Evolutionary conservation across 2,329 filamentous ascomycete genomes (phyloP).

Genomic region (Nectriaceae sp.): DNA sequence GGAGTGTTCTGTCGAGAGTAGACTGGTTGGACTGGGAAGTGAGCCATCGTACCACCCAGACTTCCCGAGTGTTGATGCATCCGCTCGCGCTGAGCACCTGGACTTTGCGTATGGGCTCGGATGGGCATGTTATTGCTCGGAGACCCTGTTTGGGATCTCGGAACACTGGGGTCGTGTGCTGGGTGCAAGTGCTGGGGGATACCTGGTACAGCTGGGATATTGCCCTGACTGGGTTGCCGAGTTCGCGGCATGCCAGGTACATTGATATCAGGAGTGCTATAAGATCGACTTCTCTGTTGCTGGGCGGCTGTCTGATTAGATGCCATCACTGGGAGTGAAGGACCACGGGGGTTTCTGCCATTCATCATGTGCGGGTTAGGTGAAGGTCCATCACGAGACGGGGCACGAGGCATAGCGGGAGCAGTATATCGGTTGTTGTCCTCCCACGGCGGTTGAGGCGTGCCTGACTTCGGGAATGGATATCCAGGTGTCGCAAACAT

Average conservation of each 20-base stretch:
- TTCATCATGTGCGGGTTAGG: constrained; percentile 65
- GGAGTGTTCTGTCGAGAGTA: constrained; percentile 51
- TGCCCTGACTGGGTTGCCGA: constrained; percentile 54
- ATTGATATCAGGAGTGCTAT: constrained; percentile 94
- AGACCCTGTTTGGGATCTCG: constrained; percentile 80
- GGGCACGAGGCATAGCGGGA: constrained; percentile 78
- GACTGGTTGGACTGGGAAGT: constrained; percentile 58
- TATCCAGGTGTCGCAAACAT: constrained; percentile 62
- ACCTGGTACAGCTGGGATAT: constrained; percentile 72
- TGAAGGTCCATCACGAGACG: constrained; percentile 75
- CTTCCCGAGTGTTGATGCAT: constrained; percentile 50
- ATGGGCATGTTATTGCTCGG: constrained; percentile 70
- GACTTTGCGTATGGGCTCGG: constrained; percentile 70
- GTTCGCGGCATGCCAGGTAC: constrained; percentile 61
- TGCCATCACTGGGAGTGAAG: constrained; percentile 75
- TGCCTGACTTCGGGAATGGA: constrained; percentile 71
- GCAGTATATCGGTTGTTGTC: constrained; percentile 86
- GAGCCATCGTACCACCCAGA: constrained; percentile 53
- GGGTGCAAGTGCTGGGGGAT: constrained; percentile 71
- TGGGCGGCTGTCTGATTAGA: constrained; percentile 57
- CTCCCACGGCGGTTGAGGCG: constrained; percentile 68
- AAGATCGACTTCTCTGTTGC: constrained; percentile 80
- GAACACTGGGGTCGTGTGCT: constrained; percentile 63
- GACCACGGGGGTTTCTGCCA: constrained; percentile 70
- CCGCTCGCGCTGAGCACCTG: constrained; percentile 65